Percentiles rank a stretch among this genome's conserved stretches.
Evolutionary conservation across 805 yeast genomes (phyloP).

Genomic region (Blastobotrys mokoenaii): DNA sequence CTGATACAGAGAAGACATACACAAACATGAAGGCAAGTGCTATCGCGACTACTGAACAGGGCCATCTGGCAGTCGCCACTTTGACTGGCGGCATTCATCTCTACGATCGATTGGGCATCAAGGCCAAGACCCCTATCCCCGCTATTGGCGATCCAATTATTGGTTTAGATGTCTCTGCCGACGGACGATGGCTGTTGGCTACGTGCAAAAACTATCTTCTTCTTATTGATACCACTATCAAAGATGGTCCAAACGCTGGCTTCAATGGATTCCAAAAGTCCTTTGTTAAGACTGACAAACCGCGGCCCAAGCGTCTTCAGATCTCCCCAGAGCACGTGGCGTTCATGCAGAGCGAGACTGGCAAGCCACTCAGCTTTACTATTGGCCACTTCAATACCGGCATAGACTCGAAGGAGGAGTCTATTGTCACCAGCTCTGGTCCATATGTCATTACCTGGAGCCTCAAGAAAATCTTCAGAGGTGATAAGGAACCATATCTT

Average conservation of each 20-base stretch:
- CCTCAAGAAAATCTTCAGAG: slow-evolving; percentile 46
- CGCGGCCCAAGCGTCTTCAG: slow-evolving; percentile 58
- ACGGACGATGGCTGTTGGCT: slow-evolving; percentile 75
- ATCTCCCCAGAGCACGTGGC: slow-evolving; percentile 67
- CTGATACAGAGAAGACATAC: slow-evolving; percentile 45
- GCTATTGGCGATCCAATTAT: slow-evolving; percentile 70
- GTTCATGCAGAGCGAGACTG: slow-evolving; percentile 44
- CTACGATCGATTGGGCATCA: slow-evolving; percentile 62
- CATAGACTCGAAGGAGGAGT: slow-evolving; percentile 51
- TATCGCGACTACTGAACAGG: slow-evolving; percentile 62
- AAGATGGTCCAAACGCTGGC: slow-evolving; percentile 53
- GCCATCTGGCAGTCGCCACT: slow-evolving; percentile 71
- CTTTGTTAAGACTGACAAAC: slow-evolving; percentile 57
- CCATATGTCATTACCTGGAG: slow-evolving; percentile 82
- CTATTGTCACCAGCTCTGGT: slow-evolving; percentile 71
- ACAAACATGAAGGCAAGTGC: slow-evolving; percentile 42
- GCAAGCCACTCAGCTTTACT: slow-evolving; percentile 49
- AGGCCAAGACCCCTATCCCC: slow-evolving; percentile 73
- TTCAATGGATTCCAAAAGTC: slow-evolving; percentile 54
- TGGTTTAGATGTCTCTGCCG: slow-evolving; percentile 64
- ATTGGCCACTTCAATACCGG: slow-evolving; percentile 74
- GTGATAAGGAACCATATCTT: slow-evolving; percentile 47
- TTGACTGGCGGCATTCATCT: slow-evolving; percentile 67
- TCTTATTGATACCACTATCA: slow-evolving; percentile 57
- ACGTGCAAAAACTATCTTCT: slow-evolving; percentile 68